Base-by-base conservation (phyloP, 192 early-diverging fungal genomes). In the Entophlyctis luteolus region DNA sequence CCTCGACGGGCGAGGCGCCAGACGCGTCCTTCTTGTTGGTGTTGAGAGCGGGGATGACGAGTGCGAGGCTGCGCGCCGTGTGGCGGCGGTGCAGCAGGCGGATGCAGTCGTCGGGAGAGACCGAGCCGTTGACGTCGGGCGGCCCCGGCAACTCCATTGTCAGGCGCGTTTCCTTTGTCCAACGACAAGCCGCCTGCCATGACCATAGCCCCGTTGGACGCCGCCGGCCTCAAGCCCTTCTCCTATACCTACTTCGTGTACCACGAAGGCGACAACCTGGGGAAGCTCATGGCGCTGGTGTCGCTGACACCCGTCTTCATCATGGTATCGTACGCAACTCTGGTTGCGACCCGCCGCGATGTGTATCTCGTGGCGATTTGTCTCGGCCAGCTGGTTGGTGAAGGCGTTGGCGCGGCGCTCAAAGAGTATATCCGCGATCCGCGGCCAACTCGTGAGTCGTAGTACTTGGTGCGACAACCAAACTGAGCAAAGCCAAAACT, bases 211-310 rank as follows among this genome's bases (percentile, higher is more conserved):
- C n/a, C n/a, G n/a, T n/a, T n/a, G n/a, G n/a, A n/a, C n/a, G 28
- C 32, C 55, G 55, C 12, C 23, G 32, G 28, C 18, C 65, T 84
- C 3, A 80, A 80, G 14, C 79, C 90, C 0, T 72, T 92, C 31
- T 84, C 84, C 23, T 72, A 90, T 8, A 91, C 90, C 1, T 86
- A 87, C 62, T 88, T 93, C 45, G 79, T 87, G 47, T 93, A 86
- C 72, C 67, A 81, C 42, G 68, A 72, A 32, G 31, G 62, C 23
- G 88, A 91, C 56, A 70, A 77, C 2, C 4, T 90, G 2, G 82
- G 85, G 8, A 83, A 84, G 63, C 31, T 77, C 4, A 70, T 91
- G 46, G 90, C 88, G 16, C 49, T 70, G 31, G 46, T 65, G 16
- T 73, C 81, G 37, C 68, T 93, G 18, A 72, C 80, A 3, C 92